Percentiles rank a stretch among this genome's conserved stretches.
Evolutionary conservation across 306 rosid species (phyloP).

Genomic region (Crataegus laevigata): DNA sequence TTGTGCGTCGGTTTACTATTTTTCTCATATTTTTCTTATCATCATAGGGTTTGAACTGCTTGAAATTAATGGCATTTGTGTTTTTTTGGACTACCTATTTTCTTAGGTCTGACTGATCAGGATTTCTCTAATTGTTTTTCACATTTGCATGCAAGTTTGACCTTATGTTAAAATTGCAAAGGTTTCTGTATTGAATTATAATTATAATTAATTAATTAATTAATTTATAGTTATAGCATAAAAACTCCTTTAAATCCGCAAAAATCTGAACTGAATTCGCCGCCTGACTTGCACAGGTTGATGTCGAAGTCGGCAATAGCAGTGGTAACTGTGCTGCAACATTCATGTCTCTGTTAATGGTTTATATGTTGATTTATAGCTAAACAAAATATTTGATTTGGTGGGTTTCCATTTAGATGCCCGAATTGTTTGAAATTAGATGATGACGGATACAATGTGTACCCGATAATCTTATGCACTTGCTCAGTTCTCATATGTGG

Average conservation of each 20-base stretch:
- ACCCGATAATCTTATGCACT: not conserved
- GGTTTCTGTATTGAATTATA: not conserved
- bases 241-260: not conserved
- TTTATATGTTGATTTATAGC: not conserved
- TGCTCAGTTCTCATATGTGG: not conserved
- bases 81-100: not conserved
- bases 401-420: not conserved
- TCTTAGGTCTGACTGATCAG: not conserved
- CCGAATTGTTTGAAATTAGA: not conserved
- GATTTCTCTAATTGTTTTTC: not conserved
- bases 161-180: not conserved
- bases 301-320: not conserved
- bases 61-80: not conserved
- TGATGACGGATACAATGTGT: not conserved
- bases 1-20: not conserved
- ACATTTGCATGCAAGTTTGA: not conserved
- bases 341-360: not conserved
- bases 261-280: not conserved
- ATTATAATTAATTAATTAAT: too few species aligned
- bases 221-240: not conserved
- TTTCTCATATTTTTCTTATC: not conserved
- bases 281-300: not conserved
- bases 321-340: not conserved
- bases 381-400: not conserved
- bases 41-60: not conserved